A percentile compares a stretch with the other conserved stretches of the same genome.
These are phyloP conservation scores for Trichoderma pleuroti DNA, from an alignment of 2,329 filamentous ascomycete genomes.

Conservation along the genomic window DNA sequence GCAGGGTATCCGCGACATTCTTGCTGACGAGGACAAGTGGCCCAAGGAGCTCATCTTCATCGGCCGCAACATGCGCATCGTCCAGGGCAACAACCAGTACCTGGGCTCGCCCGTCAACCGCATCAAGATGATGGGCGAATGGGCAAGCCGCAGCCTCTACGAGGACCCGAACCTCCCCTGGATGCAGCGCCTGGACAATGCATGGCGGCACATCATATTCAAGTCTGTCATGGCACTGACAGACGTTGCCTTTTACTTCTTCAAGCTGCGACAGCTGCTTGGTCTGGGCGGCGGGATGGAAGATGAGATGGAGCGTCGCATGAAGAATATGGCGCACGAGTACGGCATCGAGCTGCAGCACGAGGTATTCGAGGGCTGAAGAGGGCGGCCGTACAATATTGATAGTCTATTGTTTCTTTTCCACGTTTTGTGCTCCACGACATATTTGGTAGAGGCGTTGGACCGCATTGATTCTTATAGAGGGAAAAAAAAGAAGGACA, in stretches of 20 bases:
- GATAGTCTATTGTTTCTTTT: not conserved
- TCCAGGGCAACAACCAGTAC: constrained; percentile 90
- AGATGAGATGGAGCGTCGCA: constrained; percentile 83
- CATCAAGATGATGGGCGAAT: constrained; percentile 88
- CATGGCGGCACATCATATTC: constrained; percentile 78
- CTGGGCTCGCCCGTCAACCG: constrained; percentile 86
- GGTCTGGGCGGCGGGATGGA: constrained; percentile 84
- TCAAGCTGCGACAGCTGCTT: constrained; percentile 71
- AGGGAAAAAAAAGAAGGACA: constrained; percentile 1
- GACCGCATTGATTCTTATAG: constrained; percentile 8
- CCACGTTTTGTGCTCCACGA: not conserved
- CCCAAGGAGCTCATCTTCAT: constrained; percentile 91
- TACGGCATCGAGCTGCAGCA: constrained; percentile 90
- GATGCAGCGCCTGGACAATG: constrained; percentile 62
- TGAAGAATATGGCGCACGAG: constrained; percentile 84
- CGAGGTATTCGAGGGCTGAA: constrained; percentile 77
- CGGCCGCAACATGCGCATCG: constrained; percentile 85
- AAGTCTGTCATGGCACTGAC: constrained; percentile 68
- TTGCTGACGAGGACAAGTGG: constrained; percentile 83
- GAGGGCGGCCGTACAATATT: not conserved
- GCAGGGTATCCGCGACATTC: constrained; percentile 62
- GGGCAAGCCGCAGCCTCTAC: constrained; percentile 81
- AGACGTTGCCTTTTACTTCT: constrained; percentile 81
- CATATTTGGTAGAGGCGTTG: constrained; percentile 13
- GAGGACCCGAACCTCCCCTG: constrained; percentile 65